Base-by-base conservation (phyloP, 768 basidiomycete genomes). In the Tubosaeta sp. region DNA sequence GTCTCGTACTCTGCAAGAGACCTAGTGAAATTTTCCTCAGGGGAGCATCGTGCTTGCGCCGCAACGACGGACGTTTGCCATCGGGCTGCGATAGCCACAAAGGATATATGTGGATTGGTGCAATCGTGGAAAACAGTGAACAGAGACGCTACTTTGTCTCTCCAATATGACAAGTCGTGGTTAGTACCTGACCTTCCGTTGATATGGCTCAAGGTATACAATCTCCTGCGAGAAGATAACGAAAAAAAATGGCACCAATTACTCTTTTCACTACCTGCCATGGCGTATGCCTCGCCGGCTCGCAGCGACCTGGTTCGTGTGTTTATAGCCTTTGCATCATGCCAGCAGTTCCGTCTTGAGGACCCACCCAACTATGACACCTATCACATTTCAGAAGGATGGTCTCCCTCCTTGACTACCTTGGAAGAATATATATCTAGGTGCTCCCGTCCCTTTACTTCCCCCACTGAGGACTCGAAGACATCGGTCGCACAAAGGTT, bases 311-410 rank as follows among this genome's bases (percentile, higher is more conserved):
- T 68, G 17, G 53, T 70, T 8, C 59, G 62, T 0, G 61, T 66
- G 7, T 45, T 74, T 1, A 39, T 75, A 5, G 61, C 72, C 1
- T 70, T 72, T 50, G 53, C 58, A 2, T 51, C 63, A 6, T 29
- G 54, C n/a, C 12, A 60, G 13, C 56, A 50, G 16, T 53, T 62
- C 49, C 16, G 27, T 19, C 9, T 8, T 2, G 48, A 51, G 44
- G 8, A 48, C 22, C 61, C 62, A 13, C 60, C 65, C 12, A 27
- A n/a, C 7, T 52, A 58, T 34, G 29, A 34, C 8, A 31, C 50
- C 32, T 56, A 56, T 42, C 41, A 50, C 35, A 34, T 59, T 37
- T 43, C 47, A n/a, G 13, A 17, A 14, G 44, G 31, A 4, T 45
- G 19, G 10, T 12, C 11, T 2, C 44, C 31, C 14, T 45, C 44